These are phyloP conservation scores for Petasospora rhodanensis DNA, from an alignment of 1,139 yeast genomes.

Conservation along the genomic window DNA sequence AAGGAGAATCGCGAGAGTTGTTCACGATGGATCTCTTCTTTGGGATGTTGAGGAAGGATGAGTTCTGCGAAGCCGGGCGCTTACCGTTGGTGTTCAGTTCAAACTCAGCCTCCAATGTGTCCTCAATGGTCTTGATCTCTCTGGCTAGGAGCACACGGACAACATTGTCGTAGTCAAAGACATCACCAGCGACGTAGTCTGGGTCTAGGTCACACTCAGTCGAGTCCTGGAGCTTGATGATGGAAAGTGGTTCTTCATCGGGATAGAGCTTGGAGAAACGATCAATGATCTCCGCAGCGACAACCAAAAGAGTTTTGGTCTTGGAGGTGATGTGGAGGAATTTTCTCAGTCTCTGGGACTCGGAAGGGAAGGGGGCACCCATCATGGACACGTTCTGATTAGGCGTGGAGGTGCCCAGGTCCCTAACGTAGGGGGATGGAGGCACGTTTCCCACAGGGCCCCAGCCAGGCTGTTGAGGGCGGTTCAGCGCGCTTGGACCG, in stretches of 20 bases:
- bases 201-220: conserved; percentile 74
- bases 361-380: conserved; percentile 4
- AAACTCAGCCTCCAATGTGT: conserved; percentile 3
- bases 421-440: conserved; percentile 8
- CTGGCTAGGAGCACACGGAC: conserved; percentile 51
- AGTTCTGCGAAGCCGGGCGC: conserved; percentile 19
- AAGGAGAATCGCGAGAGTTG: conserved; percentile 17
- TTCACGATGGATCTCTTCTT: conserved; percentile 21
- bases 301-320: conserved; percentile 38
- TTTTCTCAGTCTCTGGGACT: conserved; percentile 33
- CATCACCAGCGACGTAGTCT: conserved; percentile 60
- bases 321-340: conserved; percentile 60
- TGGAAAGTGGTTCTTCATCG: conserved; percentile 44
- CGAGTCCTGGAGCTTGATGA: conserved; percentile 57
- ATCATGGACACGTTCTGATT: no score
- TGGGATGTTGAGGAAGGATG: conserved; percentile 19
- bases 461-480: neutral
- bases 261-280: conserved; percentile 64
- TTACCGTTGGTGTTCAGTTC: conserved; percentile 8
- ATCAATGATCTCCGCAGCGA: conserved; percentile 45
- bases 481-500: no score
- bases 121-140: conserved; percentile 28
- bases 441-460: neutral
- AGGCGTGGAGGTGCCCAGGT: conserved; percentile 15
- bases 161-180: conserved; percentile 52